Evolutionary conservation across 192 early-diverging fungal species (phyloP), one percentile per base, ranked within the genome.

Genomic region (Linderina pennispora): DNA sequence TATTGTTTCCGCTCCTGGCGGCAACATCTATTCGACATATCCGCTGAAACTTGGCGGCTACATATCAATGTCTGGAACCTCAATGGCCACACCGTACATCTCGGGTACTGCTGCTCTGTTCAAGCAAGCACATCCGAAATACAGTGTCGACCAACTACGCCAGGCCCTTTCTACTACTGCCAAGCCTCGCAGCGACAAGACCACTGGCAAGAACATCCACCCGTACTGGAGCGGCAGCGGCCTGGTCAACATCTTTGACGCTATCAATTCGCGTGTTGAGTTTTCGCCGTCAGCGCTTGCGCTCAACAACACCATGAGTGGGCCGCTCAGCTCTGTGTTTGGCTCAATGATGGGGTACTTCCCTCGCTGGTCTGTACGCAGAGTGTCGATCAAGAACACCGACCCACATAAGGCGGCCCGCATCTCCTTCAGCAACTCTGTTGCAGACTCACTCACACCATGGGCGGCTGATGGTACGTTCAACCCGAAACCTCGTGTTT

Each of bases 11-110:
- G 86, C 77, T 1, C 86, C 86, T 10, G 86, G 86, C 13, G 83
- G 80, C 15, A 65, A 77, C 36, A 85, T 88, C 23, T 80, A 68
- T 40, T 85, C 86, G 11, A 80, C 80, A 14, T 80, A 61, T 42
- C 80, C 65, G 10, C 18, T 62, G 8, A 62, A 53, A 31, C 33
- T 52, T 31, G 73, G 76, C 19, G 19, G 39, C 19, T 79, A 75
- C 11, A 52, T 52, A 19, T 49, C 71, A 15, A 28, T 73, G n/a
- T 77, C 80, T 15, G 91, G 89, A 15, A 91, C 91, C 8, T 87
- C 84, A 20, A 91, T 94, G 91, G 77, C 91, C 4, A 70, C 77
- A 19, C 87, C 90, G 0, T 85, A 86, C 50, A 58, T 84, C 15
- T 77, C 84, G 15, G 90, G 88, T 7, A 51, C 79, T 2, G 58